Evolutionary conservation across 2,329 filamentous ascomycete species (phyloP).

Genomic region (Sarocladiaceae sp.): DNA sequence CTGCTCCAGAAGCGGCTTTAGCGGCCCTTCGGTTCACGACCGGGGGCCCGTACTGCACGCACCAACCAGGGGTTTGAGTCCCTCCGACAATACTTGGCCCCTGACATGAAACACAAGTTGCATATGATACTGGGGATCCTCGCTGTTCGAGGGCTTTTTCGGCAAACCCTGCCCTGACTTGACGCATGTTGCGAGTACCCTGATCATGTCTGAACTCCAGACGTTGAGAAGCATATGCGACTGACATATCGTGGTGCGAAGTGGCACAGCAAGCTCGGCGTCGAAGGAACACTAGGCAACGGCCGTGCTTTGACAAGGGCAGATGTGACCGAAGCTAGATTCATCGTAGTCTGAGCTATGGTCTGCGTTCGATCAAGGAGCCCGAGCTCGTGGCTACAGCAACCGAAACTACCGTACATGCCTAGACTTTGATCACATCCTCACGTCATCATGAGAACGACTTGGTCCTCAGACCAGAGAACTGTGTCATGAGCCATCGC

Average conservation of each 20-base stretch:
- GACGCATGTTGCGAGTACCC: not conserved
- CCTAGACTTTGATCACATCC: too few relatives aligned
- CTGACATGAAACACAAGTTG: constrained; percentile 8
- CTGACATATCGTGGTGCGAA: not conserved
- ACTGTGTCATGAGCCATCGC: too few relatives aligned
- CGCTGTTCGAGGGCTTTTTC: not conserved
- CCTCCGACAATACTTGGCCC: constrained; percentile 2
- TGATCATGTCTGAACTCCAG: not conserved
- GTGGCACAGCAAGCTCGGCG: not conserved
- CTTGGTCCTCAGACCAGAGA: too few relatives aligned
- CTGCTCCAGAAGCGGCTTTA: not conserved
- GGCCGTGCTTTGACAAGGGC: not conserved
- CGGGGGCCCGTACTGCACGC: not conserved
- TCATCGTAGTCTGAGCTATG: not conserved
- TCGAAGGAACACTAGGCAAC: not conserved
- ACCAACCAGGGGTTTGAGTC: constrained; percentile 5
- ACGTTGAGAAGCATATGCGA: not conserved
- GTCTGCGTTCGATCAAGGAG: not conserved
- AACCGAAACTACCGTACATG: too few relatives aligned
- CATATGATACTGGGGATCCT: constrained; percentile 1
- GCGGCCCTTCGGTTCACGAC: constrained; percentile 1
- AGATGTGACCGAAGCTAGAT: too few relatives aligned
- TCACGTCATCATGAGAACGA: too few relatives aligned
- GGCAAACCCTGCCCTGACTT: not conserved
- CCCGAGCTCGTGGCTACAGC: not conserved